A percentile compares a stretch with the other conserved stretches of the same genome.
phyloP scores from a whole-genome alignment of 2,329 filamentous ascomycete genomes.

The Aspergillus fructus region DNA sequence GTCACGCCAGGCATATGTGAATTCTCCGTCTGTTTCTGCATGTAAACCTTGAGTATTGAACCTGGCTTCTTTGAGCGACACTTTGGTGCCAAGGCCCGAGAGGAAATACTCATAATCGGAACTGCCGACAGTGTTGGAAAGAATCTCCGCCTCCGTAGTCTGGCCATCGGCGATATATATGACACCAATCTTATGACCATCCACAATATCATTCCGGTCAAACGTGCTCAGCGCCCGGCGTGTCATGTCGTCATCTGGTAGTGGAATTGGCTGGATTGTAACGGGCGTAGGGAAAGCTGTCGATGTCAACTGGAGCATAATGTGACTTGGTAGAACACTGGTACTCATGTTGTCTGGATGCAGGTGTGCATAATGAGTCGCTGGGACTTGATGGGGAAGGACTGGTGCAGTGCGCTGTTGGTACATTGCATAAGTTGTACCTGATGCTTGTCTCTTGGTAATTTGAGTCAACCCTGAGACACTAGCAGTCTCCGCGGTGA shows the following conservation, averaged over 20 bases:
- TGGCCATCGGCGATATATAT: slow-evolving; percentile 91
- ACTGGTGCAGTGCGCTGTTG: slow-evolving; percentile 48
- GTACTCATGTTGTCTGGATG: slow-evolving; percentile 39
- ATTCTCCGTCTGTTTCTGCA: slow-evolving; percentile 77
- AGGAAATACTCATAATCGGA: slow-evolving; percentile 86
- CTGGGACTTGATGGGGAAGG: slow-evolving; percentile 45
- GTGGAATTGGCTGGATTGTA: slow-evolving; percentile 67
- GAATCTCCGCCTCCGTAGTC: slow-evolving; percentile 75
- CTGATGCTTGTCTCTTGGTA: slow-evolving; percentile 52
- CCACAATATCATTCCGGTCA: slow-evolving; percentile 84
- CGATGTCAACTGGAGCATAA: slow-evolving; percentile 46
- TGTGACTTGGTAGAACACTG: slow-evolving; percentile 47
- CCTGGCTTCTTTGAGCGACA: slow-evolving; percentile 74
- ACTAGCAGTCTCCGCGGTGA: slow-evolving; percentile 51
- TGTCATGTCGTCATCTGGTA: slow-evolving; percentile 71
- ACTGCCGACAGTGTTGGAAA: slow-evolving; percentile 83
- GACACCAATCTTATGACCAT: slow-evolving; percentile 93
- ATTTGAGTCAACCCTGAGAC: slow-evolving; percentile 50
- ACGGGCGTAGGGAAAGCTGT: slow-evolving; percentile 45
- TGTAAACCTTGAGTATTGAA: slow-evolving; percentile 95
- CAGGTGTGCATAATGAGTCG: slow-evolving; percentile 40
- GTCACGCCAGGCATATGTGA: slow-evolving; percentile 92
- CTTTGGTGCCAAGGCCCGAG: slow-evolving; percentile 75
- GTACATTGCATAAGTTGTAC: slow-evolving; percentile 50
- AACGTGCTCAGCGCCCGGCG: slow-evolving; percentile 76